Evolutionary conservation across 2,329 filamentous ascomycete genomes (phyloP).

Genomic region (Curvularia eragrostidis): DNA sequence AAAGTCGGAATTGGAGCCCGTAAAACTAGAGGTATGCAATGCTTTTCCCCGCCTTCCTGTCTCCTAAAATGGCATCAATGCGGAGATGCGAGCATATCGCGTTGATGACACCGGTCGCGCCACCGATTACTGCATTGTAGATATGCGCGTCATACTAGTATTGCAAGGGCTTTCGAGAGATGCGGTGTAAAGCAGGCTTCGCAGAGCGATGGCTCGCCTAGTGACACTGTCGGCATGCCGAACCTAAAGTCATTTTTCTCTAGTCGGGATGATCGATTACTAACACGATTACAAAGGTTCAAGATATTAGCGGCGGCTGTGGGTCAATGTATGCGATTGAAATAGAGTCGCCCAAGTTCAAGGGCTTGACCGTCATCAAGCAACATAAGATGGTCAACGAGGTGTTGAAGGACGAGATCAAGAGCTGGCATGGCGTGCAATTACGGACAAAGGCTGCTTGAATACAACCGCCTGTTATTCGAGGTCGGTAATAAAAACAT

Average conservation of each 20-base stretch:
- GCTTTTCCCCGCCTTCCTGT: constrained; percentile 10
- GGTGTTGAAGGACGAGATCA: constrained; percentile 75
- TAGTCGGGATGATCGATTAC: constrained; percentile 4
- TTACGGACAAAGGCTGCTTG: constrained; percentile 69
- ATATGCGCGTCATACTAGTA: constrained; percentile 18
- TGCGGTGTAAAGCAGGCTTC: not conserved
- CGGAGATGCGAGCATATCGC: constrained; percentile 14
- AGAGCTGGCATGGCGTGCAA: constrained; percentile 83
- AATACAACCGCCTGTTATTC: not conserved
- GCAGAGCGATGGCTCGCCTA: not conserved
- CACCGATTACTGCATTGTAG: constrained; percentile 20
- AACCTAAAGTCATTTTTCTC: not conserved
- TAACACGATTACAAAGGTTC: constrained; percentile 60
- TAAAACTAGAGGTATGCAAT: constrained; percentile 54
- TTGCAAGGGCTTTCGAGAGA: constrained; percentile 11
- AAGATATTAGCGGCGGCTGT: constrained; percentile 83
- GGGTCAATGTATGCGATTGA: constrained; percentile 88
- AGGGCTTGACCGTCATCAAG: constrained; percentile 74
- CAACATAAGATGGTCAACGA: constrained; percentile 83
- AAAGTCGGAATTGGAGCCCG: constrained; percentile 51
- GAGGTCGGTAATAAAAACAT: not conserved
- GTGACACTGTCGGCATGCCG: constrained; percentile 1
- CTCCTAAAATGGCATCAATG: constrained; percentile 7
- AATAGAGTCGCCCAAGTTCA: constrained; percentile 74
- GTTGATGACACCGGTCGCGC: constrained; percentile 18